Percentiles rank a stretch among this genome's conserved stretches.
Evolutionary conservation across 2,329 filamentous ascomycete genomes (phyloP).

Genomic region (Didymella exigua): DNA sequence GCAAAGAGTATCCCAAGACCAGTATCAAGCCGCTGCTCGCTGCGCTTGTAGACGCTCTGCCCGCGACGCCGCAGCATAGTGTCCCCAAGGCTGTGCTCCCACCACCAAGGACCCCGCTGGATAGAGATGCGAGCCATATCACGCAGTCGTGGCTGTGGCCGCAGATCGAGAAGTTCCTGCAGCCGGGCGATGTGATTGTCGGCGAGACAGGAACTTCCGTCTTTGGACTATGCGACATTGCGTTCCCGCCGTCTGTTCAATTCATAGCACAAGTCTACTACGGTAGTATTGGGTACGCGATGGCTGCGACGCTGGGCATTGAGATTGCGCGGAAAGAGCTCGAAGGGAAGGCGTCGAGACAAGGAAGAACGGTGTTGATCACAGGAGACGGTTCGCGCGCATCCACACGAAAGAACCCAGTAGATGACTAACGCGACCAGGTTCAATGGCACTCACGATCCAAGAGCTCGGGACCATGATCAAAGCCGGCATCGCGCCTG

Average conservation of each 20-base stretch:
- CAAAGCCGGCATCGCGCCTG: slow-evolving; percentile 39
- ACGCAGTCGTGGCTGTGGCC: slow-evolving; percentile 55
- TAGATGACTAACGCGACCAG: neutral
- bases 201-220: slow-evolving; percentile 52
- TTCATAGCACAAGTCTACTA: slow-evolving; percentile 53
- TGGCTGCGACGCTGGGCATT: slow-evolving; percentile 50
- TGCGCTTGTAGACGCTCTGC: slow-evolving; percentile 33
- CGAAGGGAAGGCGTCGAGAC: slow-evolving; percentile 1
- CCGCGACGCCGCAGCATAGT: slow-evolving; percentile 28
- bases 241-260: slow-evolving; percentile 33
- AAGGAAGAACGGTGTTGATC: slow-evolving; percentile 58
- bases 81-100: slow-evolving; percentile 35
- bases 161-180: slow-evolving; percentile 46
- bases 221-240: slow-evolving; percentile 47
- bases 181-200: slow-evolving; percentile 47
- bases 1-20: slow-evolving; percentile 39
- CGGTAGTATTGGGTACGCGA: slow-evolving; percentile 52
- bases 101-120: slow-evolving; percentile 34
- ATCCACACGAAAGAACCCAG: neutral
- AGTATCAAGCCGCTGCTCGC: slow-evolving; percentile 48
- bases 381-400: slow-evolving; percentile 61
- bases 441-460: slow-evolving; percentile 67
- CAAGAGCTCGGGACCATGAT: slow-evolving; percentile 71
- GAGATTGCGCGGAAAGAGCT: slow-evolving; percentile 59
- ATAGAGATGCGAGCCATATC: slow-evolving; percentile 45